Evolutionary conservation across 2,329 filamentous ascomycete species (phyloP).

Genomic region (Fusarium chlamydosporum): DNA sequence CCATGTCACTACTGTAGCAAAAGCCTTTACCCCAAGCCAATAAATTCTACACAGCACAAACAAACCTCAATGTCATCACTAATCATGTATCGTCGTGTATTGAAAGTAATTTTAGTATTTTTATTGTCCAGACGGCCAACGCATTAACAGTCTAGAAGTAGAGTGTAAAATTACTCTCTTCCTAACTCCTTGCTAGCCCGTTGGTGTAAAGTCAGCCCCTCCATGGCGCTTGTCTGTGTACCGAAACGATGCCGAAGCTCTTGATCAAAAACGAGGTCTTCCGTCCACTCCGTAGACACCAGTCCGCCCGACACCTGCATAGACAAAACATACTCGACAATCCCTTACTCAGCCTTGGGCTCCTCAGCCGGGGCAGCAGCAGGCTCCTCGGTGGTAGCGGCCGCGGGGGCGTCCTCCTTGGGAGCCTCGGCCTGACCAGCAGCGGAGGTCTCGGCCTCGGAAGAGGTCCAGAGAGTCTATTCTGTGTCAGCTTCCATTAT

Average conservation of each 20-base stretch:
- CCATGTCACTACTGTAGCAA: not conserved
- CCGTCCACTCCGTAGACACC: conserved; percentile 76
- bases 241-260: conserved; percentile 65
- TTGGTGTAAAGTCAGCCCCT: conserved; percentile 56
- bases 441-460: conserved; percentile 88
- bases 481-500: conserved; percentile 50
- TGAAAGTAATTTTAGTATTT: conserved; percentile 65
- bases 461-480: conserved; percentile 99
- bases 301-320: conserved; percentile 63
- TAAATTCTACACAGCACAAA: not conserved
- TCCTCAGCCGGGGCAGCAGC: conserved; percentile 70
- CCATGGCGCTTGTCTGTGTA: conserved; percentile 60
- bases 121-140: conserved; percentile 69
- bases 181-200: conserved; percentile 58
- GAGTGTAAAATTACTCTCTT: conserved; percentile 65
- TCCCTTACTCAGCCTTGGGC: conserved; percentile 75
- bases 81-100: conserved; percentile 49
- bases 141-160: conserved; percentile 70
- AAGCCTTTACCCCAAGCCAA: not conserved
- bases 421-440: conserved; percentile 65
- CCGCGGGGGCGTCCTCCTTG: conserved; percentile 64
- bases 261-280: conserved; percentile 68
- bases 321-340: conserved; percentile 50
- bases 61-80: conserved; percentile 23
- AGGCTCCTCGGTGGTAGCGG: conserved; percentile 70